phyloP scores from a whole-genome alignment of 192 early-diverging fungal species.

The Endogone sp. region DNA sequence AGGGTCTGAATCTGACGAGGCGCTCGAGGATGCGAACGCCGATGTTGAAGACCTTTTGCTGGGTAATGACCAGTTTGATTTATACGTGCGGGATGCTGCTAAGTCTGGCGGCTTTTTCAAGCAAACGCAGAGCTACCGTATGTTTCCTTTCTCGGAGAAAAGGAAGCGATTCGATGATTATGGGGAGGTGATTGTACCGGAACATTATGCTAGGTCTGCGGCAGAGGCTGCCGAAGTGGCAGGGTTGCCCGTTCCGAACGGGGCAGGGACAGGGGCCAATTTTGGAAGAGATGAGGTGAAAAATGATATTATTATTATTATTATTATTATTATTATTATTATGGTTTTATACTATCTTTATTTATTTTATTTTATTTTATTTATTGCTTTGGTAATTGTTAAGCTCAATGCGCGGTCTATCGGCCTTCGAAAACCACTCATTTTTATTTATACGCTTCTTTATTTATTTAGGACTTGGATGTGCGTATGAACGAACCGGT shows the following conservation, averaged over 20 bases:
- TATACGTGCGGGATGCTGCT: slow-evolving; percentile 78
- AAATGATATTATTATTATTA: too few relatives aligned
- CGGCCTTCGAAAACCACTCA: too few relatives aligned
- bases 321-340: neutral
- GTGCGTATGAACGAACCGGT: slow-evolving; percentile 34
- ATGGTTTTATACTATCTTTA: neutral
- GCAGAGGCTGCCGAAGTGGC: neutral
- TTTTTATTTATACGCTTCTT: neutral
- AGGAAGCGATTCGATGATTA: slow-evolving; percentile 90
- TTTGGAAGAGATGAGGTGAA: slow-evolving; percentile 15
- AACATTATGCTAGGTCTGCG: neutral
- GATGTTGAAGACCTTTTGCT: slow-evolving; percentile 37
- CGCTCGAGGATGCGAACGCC: slow-evolving; percentile 43
- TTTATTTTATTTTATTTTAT: too few relatives aligned
- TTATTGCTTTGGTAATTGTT: too few relatives aligned
- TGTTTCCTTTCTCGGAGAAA: slow-evolving; percentile 86
- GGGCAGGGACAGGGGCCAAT: slow-evolving; percentile 10
- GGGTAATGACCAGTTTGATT: slow-evolving; percentile 59
- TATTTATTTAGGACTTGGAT: neutral
- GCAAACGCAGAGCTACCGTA: slow-evolving; percentile 74
- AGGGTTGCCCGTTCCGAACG: neutral
- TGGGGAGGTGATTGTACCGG: slow-evolving; percentile 47
- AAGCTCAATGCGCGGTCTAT: too few relatives aligned
- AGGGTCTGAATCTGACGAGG: slow-evolving; percentile 46
- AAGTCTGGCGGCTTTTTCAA: slow-evolving; percentile 71